These are phyloP conservation scores for Mortierella sp. DNA, from an alignment of 371 early-diverging fungal species.

Conservation along the genomic window DNA sequence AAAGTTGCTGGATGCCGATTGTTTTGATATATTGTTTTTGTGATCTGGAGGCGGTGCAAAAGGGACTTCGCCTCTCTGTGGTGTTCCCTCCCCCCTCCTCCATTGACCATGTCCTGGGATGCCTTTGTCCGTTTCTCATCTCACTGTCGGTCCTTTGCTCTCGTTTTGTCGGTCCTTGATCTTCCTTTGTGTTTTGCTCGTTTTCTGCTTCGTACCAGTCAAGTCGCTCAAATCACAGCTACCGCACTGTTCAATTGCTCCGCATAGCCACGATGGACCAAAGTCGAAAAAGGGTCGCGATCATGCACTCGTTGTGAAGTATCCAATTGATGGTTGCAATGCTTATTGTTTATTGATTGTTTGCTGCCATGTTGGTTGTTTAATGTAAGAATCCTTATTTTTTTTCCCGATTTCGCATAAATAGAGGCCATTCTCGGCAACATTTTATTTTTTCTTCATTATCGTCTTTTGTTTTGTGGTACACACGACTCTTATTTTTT, in stretches of 20 bases:
- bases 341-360: neutral
- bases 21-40: neutral
- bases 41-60: neutral
- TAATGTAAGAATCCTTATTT: neutral
- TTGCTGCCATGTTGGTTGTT: neutral
- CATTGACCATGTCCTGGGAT: too few relatives aligned
- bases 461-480: too few relatives aligned
- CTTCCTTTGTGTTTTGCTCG: neutral
- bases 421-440: too few relatives aligned
- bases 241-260: slow-evolving; percentile 3
- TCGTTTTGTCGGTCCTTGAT: neutral
- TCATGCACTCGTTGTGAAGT: neutral
- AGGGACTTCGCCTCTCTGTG: neutral
- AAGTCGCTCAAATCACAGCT: too few relatives aligned
- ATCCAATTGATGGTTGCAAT: neutral
- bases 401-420: too few relatives aligned
- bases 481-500: neutral
- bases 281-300: neutral
- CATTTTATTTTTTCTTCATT: too few relatives aligned
- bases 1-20: too few relatives aligned
- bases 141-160: neutral
- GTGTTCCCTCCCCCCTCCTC: neutral
- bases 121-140: neutral
- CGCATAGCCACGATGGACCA: neutral
- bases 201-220: neutral